These are phyloP conservation scores for Citrus hindsii DNA, from an alignment of 345 rosid genomes.

Conservation along the genomic window DNA sequence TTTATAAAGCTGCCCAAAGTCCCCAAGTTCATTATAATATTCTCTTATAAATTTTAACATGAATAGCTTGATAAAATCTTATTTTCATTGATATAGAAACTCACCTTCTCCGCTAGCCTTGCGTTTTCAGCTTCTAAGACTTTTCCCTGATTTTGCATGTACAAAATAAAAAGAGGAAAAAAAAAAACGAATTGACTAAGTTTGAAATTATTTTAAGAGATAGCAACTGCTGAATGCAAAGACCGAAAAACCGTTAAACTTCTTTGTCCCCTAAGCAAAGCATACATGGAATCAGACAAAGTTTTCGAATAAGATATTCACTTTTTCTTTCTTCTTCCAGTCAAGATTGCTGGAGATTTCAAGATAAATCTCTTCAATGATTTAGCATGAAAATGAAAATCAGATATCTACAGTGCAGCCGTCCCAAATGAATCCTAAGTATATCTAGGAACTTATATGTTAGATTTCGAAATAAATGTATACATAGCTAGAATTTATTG, in stretches of 20 bases:
- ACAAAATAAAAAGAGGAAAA: not conserved
- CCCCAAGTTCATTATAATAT: not conserved
- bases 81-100: not conserved
- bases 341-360: not conserved
- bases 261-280: not conserved
- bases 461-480: no score
- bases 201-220: no score
- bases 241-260: not conserved
- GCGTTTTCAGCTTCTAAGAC: conserved; percentile 54
- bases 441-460: not conserved
- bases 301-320: no score
- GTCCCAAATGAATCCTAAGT: no score
- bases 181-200: no score
- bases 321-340: not conserved
- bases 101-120: conserved; percentile 55
- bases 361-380: not conserved
- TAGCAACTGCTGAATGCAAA: not conserved
- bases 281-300: no score
- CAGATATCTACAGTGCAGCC: not conserved
- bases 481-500: no score
- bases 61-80: not conserved
- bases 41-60: no score
- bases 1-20: not conserved
- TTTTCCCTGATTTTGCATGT: conserved; percentile 43
- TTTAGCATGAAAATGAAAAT: not conserved